Evolutionary conservation across 1,139 yeast genomes (phyloP), one percentile per base, ranked within the genome.

Genomic region (Ogataea hybrid): DNA sequence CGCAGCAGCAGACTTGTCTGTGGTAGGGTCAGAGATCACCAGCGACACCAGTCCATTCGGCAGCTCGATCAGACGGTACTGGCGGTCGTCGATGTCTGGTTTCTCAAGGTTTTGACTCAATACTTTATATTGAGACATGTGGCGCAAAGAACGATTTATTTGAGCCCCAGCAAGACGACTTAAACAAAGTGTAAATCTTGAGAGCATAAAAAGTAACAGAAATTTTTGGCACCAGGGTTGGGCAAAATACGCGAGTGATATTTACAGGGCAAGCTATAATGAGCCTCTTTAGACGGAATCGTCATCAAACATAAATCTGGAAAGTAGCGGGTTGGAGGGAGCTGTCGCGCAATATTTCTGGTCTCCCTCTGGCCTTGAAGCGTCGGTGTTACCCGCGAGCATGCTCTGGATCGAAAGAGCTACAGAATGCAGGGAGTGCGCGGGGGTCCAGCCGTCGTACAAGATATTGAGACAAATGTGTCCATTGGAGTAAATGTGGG

Each of bases 1-100:
- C 0, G 97, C 84, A 1, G 97, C 97, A 0, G 96, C 95, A 0
- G 97, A 77, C 64, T 86, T 85, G 61, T 90, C 97, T 11, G 96
- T 75, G n/a, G 78, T 71, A 0, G 89, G 79, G 57, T 92, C 97
- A 50, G 83, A 83, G 46, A 92, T 86, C 44, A 92, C 63, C 41
- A 92, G 67, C 0, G 84, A 96, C 41, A 78, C 81, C 33, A 92
- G 69, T 10, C 79, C 74, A 59, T 92, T 92, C 6, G 75, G 65
- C 33, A 92, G 71, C 46, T 74, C 69, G 51, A 92, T 67, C 40
- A 81, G 69, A 27, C 90, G 73, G 61, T 92, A 92, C 25, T 71
- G 62, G 43, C 97, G 71, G 56, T 88, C 87, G 61, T 90, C 97
- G 35, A 79, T 64, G 42, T 79, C 73, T 0, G 92, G 89, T 54